These are phyloP conservation scores for Neurospora sp. DNA, from an alignment of 495 filamentous ascomycete genomes.

Conservation along the genomic window DNA sequence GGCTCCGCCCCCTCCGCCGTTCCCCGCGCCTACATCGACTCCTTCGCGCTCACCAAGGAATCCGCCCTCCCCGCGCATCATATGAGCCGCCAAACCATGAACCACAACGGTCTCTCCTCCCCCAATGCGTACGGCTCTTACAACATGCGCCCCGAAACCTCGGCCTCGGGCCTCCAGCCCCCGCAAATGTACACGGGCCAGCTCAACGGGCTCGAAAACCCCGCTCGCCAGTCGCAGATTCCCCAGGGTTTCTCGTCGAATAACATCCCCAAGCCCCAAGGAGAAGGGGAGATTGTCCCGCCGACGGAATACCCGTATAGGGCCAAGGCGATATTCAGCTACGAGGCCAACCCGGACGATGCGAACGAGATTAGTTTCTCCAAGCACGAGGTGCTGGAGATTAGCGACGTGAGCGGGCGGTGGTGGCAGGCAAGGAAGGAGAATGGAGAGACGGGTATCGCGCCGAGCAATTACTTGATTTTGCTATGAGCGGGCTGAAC, in stretches of 20 bases:
- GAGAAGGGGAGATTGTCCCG: slow-evolving; percentile 55
- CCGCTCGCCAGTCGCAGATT: slow-evolving; percentile 67
- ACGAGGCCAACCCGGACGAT: slow-evolving; percentile 93
- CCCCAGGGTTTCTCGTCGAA: slow-evolving; percentile 19
- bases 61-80: slow-evolving; percentile 24
- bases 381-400: slow-evolving; percentile 94
- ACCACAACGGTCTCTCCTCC: slow-evolving; percentile 15
- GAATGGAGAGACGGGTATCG: slow-evolving; percentile 91
- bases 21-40: slow-evolving; percentile 86
- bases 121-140: slow-evolving; percentile 29
- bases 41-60: slow-evolving; percentile 89
- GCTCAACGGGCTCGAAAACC: slow-evolving; percentile 91
- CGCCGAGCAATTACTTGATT: slow-evolving; percentile 96
- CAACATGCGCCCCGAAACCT: slow-evolving; percentile 64
- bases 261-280: slow-evolving; percentile 22
- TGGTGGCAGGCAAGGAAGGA: slow-evolving; percentile 99
- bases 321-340: slow-evolving; percentile 96
- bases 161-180: slow-evolving; percentile 52
- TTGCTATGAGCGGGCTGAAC: slow-evolving; percentile 55
- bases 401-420: slow-evolving; percentile 90
- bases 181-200: slow-evolving; percentile 98
- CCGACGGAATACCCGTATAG: slow-evolving; percentile 94
- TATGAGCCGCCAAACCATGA: slow-evolving; percentile 57
- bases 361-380: slow-evolving; percentile 96
- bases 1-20: slow-evolving; percentile 83